phyloP scores from a whole-genome alignment of 352 stramenopile genomes.

The Phytophthora fragariaefolia region DNA sequence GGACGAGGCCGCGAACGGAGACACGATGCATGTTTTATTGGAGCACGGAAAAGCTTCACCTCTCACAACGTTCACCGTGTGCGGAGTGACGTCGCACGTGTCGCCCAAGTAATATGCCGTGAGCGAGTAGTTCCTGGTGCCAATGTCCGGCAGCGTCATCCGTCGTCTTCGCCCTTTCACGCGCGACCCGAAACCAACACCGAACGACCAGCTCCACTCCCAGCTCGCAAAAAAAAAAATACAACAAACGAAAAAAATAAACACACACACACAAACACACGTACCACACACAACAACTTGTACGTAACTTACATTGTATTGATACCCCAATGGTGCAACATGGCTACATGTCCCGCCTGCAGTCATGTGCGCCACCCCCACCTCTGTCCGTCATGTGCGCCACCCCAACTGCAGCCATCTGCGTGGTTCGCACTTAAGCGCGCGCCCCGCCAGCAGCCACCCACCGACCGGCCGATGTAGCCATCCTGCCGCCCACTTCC shows the following conservation, averaged over 20 bases:
- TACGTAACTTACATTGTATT: no score
- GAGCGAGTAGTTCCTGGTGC: background rate
- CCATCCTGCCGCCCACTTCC: conserved; percentile 3
- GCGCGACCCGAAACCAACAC: background rate
- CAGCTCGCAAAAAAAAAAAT: no score
- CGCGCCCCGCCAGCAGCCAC: background rate
- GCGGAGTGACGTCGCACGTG: background rate
- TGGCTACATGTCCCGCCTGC: background rate
- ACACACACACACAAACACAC: no score
- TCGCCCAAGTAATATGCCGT: background rate
- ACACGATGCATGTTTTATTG: background rate
- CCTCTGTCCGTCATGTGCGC: no score
- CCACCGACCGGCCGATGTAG: no score
- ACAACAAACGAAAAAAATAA: no score
- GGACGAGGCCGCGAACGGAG: background rate
- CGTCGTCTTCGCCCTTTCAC: background rate
- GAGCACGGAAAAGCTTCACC: background rate
- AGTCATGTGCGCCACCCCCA: no score
- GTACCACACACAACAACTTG: no score
- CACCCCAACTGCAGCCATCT: background rate
- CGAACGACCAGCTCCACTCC: no score
- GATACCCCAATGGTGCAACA: no score
- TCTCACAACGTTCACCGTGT: background rate
- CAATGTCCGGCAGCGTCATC: background rate
- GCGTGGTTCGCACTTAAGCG: conserved; percentile 4